These are phyloP conservation scores for Heterobasidion occidentale DNA, from an alignment of 1,284 basidiomycete species.

Conservation along the genomic window DNA sequence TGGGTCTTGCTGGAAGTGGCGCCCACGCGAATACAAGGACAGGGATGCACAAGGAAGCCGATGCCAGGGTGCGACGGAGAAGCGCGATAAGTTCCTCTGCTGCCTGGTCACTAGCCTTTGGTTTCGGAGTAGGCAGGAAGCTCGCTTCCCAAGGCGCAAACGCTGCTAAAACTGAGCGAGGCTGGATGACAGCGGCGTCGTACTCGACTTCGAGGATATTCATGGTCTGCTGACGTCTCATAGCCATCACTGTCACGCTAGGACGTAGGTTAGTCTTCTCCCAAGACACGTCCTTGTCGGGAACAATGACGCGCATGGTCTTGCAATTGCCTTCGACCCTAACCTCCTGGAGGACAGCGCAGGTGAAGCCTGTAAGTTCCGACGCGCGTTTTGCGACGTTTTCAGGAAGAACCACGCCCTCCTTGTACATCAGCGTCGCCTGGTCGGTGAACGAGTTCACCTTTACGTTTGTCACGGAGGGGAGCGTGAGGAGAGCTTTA, in stretches of 20 bases:
- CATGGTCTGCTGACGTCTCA: neutral
- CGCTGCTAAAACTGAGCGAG: constrained; percentile 9
- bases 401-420: constrained; percentile 7
- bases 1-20: constrained; percentile 24
- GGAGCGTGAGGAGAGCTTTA: constrained; percentile 9
- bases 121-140: constrained; percentile 9
- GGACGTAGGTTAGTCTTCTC: constrained; percentile 6
- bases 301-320: constrained; percentile 7
- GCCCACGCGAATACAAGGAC: constrained; percentile 40
- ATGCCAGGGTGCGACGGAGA: constrained; percentile 21
- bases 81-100: constrained; percentile 5
- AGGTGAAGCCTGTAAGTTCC: constrained; percentile 10
- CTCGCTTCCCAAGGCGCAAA: constrained; percentile 7
- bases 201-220: constrained; percentile 11
- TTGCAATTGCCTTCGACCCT: constrained; percentile 4
- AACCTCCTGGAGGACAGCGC: constrained; percentile 5
- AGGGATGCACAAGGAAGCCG: constrained; percentile 29
- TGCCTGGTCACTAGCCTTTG: constrained; percentile 1
- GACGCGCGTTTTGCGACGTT: constrained; percentile 9
- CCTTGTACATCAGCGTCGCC: constrained; percentile 11
- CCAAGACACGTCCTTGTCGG: neutral
- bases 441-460: constrained; percentile 11
- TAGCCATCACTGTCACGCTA: constrained; percentile 2
- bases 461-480: constrained; percentile 11
- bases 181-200: constrained; percentile 8